A percentile compares a stretch with the other conserved stretches of the same genome.
phyloP scores from a whole-genome alignment of 305 asterid species.

The Solanum hybrid region DNA sequence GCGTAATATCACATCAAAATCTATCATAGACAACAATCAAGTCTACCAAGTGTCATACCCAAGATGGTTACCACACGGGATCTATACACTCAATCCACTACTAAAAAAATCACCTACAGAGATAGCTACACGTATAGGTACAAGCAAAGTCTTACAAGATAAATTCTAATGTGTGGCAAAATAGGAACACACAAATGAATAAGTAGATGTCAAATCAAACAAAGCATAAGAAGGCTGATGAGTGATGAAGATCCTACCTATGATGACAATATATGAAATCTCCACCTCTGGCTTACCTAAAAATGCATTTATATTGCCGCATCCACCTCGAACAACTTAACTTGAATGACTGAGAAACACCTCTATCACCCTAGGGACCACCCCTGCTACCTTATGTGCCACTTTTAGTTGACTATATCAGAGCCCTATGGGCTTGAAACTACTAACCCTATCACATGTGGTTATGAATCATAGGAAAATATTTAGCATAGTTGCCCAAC shows the following conservation, averaged over 20 bases:
- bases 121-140: neutral
- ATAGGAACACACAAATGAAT: neutral
- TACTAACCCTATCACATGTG: neutral
- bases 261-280: neutral
- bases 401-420: too few species aligned
- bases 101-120: neutral
- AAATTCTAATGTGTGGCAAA: too few species aligned
- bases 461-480: too few species aligned
- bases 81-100: too few species aligned
- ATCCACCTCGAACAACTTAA: neutral
- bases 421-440: neutral
- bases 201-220: neutral
- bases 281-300: neutral
- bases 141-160: neutral
- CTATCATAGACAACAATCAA: neutral
- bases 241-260: neutral
- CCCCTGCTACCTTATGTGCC: neutral
- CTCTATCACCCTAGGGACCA: neutral
- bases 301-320: too few species aligned
- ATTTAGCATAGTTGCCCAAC: neutral
- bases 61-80: neutral
- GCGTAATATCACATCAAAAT: neutral
- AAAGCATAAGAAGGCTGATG: neutral
- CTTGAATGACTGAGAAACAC: neutral
- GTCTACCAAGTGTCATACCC: neutral